Conservation (phyloP, 2,329 filamentous ascomycete species). For the Thermothelomyces thermophilus region DNA sequence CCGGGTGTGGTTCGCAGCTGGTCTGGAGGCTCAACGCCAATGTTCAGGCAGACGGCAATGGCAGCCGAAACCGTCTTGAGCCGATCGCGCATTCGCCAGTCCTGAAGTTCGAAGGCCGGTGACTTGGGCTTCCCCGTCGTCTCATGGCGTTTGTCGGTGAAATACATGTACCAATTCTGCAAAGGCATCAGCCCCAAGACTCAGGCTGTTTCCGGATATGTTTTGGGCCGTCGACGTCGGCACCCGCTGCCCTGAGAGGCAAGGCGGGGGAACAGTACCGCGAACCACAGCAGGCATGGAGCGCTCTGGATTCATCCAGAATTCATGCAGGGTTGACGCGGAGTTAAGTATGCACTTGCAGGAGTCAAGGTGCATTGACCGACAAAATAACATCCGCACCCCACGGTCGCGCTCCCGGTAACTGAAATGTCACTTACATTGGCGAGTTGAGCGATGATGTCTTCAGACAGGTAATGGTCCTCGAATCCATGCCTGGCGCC, state of each 20-base stretch:
- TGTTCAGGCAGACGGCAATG: constrained; percentile 89
- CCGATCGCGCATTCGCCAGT: constrained; percentile 96
- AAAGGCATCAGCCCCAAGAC: constrained; percentile 15
- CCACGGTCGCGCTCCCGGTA: background rate
- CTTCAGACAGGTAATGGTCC: constrained; percentile 83
- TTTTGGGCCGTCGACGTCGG: background rate
- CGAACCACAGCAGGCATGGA: background rate
- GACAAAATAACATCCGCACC: background rate
- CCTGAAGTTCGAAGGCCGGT: constrained; percentile 61
- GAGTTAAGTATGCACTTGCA: background rate
- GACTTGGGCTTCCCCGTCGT: constrained; percentile 82
- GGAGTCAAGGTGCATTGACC: constrained; percentile 1
- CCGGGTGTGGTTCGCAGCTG: constrained; percentile 92
- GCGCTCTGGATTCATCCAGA: background rate
- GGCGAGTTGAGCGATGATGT: constrained; percentile 77
- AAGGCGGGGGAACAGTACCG: background rate
- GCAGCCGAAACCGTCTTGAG: constrained; percentile 95
- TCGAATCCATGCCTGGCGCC: constrained; percentile 80
- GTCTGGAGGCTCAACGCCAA: constrained; percentile 94
- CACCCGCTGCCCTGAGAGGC: background rate
- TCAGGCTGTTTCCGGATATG: background rate
- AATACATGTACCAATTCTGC: constrained; percentile 99
- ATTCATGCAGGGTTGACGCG: too few relatives aligned
- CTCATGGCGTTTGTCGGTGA: constrained; percentile 95
- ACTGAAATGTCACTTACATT: constrained; percentile 49